phyloP scores from a whole-genome alignment of 2,329 filamentous ascomycete genomes.

The Orbilia blumenaviensis region DNA sequence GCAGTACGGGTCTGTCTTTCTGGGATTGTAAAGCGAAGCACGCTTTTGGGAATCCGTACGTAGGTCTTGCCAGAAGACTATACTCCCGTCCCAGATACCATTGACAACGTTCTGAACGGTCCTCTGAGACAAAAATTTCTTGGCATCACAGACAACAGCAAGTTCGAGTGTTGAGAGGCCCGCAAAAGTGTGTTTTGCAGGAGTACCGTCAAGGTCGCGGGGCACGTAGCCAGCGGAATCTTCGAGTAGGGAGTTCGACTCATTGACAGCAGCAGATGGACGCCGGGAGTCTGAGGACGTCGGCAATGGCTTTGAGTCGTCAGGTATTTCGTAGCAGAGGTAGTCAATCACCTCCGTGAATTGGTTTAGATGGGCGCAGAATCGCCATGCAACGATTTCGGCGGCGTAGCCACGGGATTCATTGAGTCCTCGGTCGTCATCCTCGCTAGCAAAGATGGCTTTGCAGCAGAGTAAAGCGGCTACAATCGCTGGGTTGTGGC shows the following conservation, averaged over 20 bases:
- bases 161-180: slow-evolving; percentile 88
- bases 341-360: slow-evolving; percentile 52
- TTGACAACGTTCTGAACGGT: slow-evolving; percentile 84
- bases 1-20: slow-evolving; percentile 75
- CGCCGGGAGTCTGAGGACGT: slow-evolving; percentile 18
- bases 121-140: slow-evolving; percentile 82
- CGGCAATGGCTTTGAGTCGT: slow-evolving; percentile 15
- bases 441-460: slow-evolving; percentile 49
- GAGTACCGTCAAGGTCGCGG: slow-evolving; percentile 67
- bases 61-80: slow-evolving; percentile 86
- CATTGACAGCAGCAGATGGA: slow-evolving; percentile 6
- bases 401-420: slow-evolving; percentile 51
- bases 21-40: slow-evolving; percentile 77
- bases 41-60: slow-evolving; percentile 77
- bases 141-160: slow-evolving; percentile 80
- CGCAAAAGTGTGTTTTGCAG: slow-evolving; percentile 75
- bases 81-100: slow-evolving; percentile 85
- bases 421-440: slow-evolving; percentile 49
- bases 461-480: slow-evolving; percentile 52
- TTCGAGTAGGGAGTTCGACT: slow-evolving; percentile 26
- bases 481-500: slow-evolving; percentile 48
- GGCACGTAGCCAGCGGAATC: neutral
- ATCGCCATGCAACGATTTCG: slow-evolving; percentile 51
- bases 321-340: slow-evolving; percentile 52
- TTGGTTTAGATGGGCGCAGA: slow-evolving; percentile 52